Base-by-base conservation (phyloP, 148 eudicot species). In the Nepenthes mirabilis region DNA sequence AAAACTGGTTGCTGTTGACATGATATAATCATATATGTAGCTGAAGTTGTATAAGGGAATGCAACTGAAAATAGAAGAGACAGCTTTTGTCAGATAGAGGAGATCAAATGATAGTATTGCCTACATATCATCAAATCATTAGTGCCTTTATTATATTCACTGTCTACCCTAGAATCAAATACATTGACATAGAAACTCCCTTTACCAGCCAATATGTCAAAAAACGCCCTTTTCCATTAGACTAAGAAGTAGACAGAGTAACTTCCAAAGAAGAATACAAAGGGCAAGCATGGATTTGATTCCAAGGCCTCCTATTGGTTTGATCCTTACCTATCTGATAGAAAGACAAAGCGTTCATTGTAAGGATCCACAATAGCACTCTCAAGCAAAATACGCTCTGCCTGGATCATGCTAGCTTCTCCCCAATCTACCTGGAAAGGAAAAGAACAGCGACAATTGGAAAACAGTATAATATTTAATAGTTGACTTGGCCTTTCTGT, bases 41-140 rank as follows among this genome's bases (percentile, higher is more conserved):
- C 86, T 88, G 91, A 88, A 91, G 82, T 91, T 85, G 79, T 91
- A 85, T 55, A 86, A 69, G 43, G 94, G 94, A 62, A 86, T 75
- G 71, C 94, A 86, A 81, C 94, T 86, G 86, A 69, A 81, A 80
- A 3, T 62, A 64, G 56, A 67, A 35, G 67, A 78, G 34, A 55
- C 14, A 65, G 56, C 65, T 53, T 59, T 68, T 49, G 69, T 68
- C 62, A 79, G 71, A 55, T 63, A 54, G 59, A 68, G 37, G 65
- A 36, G 34, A 54, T 6, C 14, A 36, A 53, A 60, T 36, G 40
- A 2, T 34, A 34, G 47, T 32, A 12, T 34, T 40, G 6, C 51
- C 2, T 13, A 52, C 45, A 40, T 8, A 40, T 4, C 8, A 4
- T 3, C 45, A 3, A 40, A 40, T 40, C 45, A 40, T 3, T 40